Conservation (phyloP, 139 green algal genomes). For the Haematococcus sp. region DNA sequence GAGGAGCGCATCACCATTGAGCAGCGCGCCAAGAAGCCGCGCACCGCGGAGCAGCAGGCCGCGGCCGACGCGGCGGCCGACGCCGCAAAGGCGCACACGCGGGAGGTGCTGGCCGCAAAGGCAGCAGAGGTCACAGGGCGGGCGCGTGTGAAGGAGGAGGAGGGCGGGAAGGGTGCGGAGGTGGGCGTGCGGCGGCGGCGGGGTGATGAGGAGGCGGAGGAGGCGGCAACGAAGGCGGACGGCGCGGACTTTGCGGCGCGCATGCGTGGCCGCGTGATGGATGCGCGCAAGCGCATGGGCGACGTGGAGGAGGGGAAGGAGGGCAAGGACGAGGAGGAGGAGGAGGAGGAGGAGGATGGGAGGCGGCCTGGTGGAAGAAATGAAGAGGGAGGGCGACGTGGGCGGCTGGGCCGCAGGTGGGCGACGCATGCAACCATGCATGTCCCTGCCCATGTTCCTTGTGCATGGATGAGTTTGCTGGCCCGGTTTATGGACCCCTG, state of each 20-base stretch:
- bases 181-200: constrained; percentile 10
- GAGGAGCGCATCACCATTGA: constrained; percentile 25
- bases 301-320: too few species aligned
- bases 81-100: too few species aligned
- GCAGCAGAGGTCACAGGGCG: background rate
- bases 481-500: too few species aligned
- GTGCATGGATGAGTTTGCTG: too few species aligned
- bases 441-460: too few species aligned
- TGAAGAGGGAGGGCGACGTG: too few species aligned
- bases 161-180: constrained; percentile 5
- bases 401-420: background rate
- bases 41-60: too few species aligned
- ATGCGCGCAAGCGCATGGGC: too few species aligned
- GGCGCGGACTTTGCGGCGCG: too few species aligned
- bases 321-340: background rate
- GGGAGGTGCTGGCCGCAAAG: background rate
- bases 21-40: background rate
- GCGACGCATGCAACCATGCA: too few species aligned
- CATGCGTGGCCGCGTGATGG: background rate
- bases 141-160: constrained; percentile 6
- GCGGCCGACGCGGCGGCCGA: too few species aligned
- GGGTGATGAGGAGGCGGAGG: background rate
- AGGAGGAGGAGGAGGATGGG: constrained; percentile 26
- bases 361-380: background rate
- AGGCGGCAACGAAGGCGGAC: constrained; percentile 1